These are phyloP conservation scores for Dactylellina sp. DNA, from an alignment of 2,329 filamentous ascomycete genomes.

Conservation along the genomic window DNA sequence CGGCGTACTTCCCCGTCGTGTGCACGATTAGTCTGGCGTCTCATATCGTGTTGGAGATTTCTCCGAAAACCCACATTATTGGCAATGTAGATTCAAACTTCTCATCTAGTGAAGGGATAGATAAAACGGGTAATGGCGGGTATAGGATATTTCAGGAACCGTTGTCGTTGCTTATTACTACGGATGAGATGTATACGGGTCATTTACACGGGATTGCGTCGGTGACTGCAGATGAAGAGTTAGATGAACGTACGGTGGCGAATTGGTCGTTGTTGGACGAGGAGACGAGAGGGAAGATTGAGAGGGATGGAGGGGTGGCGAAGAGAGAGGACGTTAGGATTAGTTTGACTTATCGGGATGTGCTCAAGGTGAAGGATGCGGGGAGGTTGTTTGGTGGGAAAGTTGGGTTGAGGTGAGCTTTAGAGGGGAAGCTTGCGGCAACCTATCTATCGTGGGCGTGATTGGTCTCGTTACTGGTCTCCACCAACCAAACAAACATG, in stretches of 20 bases:
- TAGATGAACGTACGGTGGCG: constrained; percentile 73
- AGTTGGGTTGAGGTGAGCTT: background rate
- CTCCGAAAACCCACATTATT: constrained; percentile 16
- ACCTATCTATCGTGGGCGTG: too few relatives aligned
- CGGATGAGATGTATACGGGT: constrained; percentile 74
- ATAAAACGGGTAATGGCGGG: too few relatives aligned
- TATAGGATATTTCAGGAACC: constrained; percentile 67
- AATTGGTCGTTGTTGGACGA: constrained; percentile 78
- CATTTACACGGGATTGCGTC: constrained; percentile 81
- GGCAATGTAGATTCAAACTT: too few relatives aligned
- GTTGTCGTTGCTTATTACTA: constrained; percentile 74
- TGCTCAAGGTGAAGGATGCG: constrained; percentile 73
- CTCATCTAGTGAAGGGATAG: too few relatives aligned
- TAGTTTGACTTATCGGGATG: constrained; percentile 86
- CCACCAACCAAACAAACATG: too few relatives aligned
- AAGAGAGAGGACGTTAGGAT: constrained; percentile 72
- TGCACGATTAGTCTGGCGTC: constrained; percentile 89
- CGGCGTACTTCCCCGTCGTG: constrained; percentile 86
- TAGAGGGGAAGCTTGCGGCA: too few relatives aligned
- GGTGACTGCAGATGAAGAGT: constrained; percentile 73
- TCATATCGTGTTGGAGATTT: constrained; percentile 81
- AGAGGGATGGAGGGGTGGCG: constrained; percentile 7
- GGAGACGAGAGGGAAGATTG: constrained; percentile 62
- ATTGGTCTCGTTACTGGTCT: too few relatives aligned
- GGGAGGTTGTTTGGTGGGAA: constrained; percentile 38